Base-by-base conservation (phyloP, 306 rosid genomes). In the Dryas drummondii region DNA sequence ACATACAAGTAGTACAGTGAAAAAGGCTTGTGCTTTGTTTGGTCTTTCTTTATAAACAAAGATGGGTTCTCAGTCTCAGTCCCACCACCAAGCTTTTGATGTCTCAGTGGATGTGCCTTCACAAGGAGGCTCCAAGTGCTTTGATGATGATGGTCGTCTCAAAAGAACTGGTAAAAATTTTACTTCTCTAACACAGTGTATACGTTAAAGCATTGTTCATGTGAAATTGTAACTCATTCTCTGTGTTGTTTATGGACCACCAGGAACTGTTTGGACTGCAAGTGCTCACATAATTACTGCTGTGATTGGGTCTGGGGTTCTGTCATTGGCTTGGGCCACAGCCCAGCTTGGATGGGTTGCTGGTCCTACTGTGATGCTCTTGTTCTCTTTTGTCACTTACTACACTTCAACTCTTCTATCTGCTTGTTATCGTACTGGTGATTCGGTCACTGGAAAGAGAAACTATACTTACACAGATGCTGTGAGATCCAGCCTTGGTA, bases 291-390 rank as follows among this genome's bases (percentile, higher is more conserved):
- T 91, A 27, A 86, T 91, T 65, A 91, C 97, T 0, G 97, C 97
- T 12, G 97, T 91, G 57, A 86, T 91, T 49, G 97, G 97, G 0
- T 89, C 97, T 10, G 97, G 97, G 3, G 97, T 91, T 37, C 55
- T 89, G 17, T 84, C 97, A 4, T 73, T 91, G 76, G 94, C 94
- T 27, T 91, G 94, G 94, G 94, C 97, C 15, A 78, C 70, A 7
- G 94, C 97, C 45, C 97, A 91, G 74, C 87, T 91, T 40, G 94
- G 97, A 79, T 91, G 94, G 97, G 37, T 91, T 56, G 91, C 87
- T 48, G 97, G 97, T 10, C 85, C 90, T 32, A 53, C 61, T 27
- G 83, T 79, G 2, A 90, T 91, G 86, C 9, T 82, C 32, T 47
- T 89, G 60, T 89, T 91, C 83, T 82, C 94, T 44, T 2, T 70